These are phyloP conservation scores for Puya raimondii DNA, from an alignment of 176 grass and related monocot species.

Conservation along the genomic window DNA sequence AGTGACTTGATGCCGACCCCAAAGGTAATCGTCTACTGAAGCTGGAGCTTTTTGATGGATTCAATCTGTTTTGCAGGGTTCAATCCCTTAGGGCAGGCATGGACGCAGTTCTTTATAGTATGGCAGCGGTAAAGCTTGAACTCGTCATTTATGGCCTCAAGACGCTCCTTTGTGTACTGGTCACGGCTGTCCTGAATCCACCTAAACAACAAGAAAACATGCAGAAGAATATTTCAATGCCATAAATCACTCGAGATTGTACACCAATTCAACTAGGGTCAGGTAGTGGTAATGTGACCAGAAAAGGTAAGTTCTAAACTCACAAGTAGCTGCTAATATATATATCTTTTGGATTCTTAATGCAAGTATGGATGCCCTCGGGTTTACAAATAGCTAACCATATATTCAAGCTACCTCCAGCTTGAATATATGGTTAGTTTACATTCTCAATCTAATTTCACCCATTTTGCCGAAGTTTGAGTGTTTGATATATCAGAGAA, in stretches of 20 bases:
- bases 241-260: background rate
- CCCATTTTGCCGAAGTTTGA: too few species aligned
- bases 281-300: background rate
- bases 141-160: constrained; percentile 85
- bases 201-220: constrained; percentile 26
- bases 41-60: constrained; percentile 86
- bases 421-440: too few species aligned
- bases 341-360: too few species aligned
- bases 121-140: constrained; percentile 98
- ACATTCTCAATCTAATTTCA: too few species aligned
- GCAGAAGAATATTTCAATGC: background rate
- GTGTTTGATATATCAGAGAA: too few species aligned
- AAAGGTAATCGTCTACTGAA: constrained; percentile 8
- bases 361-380: too few species aligned
- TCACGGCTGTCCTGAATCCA: constrained; percentile 99
- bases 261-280: background rate
- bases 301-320: too few species aligned
- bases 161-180: constrained; percentile 83
- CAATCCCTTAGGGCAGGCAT: constrained; percentile 90
- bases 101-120: constrained; percentile 86
- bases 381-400: too few species aligned
- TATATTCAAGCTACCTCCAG: too few species aligned
- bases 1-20: background rate
- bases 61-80: constrained; percentile 89
- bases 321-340: too few species aligned